Conservation (phyloP, 768 basidiomycete species). For the Termitomyces sp. region DNA sequence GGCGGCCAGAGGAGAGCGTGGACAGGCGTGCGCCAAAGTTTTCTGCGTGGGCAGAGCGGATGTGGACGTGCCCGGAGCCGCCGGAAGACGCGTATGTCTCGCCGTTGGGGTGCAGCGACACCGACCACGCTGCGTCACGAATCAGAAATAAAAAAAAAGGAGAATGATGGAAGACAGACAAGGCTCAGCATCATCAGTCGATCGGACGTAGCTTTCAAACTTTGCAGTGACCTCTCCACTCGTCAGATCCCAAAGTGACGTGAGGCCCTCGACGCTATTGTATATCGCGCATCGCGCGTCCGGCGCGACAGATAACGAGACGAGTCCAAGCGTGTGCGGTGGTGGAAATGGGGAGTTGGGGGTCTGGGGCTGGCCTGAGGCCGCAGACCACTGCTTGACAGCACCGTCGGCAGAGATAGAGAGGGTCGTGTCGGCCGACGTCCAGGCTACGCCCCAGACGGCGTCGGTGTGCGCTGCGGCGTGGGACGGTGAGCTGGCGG, state of each 20-base stretch:
- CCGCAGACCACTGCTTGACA: slow-evolving; percentile 67
- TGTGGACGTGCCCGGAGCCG: slow-evolving; percentile 61
- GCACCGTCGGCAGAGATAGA: slow-evolving; percentile 78
- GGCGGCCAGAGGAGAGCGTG: slow-evolving; percentile 58
- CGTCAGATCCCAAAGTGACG: slow-evolving; percentile 66
- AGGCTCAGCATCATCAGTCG: slow-evolving; percentile 56
- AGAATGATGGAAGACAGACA: slow-evolving; percentile 42
- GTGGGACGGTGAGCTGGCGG: slow-evolving; percentile 25
- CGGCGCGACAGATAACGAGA: slow-evolving; percentile 69
- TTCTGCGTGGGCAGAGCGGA: slow-evolving; percentile 62
- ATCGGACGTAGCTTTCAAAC: slow-evolving; percentile 73
- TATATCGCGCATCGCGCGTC: slow-evolving; percentile 65
- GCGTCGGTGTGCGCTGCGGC: slow-evolving; percentile 69
- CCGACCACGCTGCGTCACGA: slow-evolving; percentile 72
- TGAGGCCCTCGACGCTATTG: slow-evolving; percentile 83
- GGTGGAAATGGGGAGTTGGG: slow-evolving; percentile 45
- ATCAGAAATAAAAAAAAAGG: not conserved
- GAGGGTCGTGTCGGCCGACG: slow-evolving; percentile 55
- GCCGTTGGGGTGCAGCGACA: slow-evolving; percentile 73
- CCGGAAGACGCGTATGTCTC: slow-evolving; percentile 73
- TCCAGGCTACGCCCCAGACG: slow-evolving; percentile 77
- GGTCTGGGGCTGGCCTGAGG: slow-evolving; percentile 55
- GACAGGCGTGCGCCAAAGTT: slow-evolving; percentile 61
- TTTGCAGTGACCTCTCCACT: slow-evolving; percentile 56
- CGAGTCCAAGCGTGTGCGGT: slow-evolving; percentile 81